Base-by-base conservation (phyloP, 2,329 filamentous ascomycete genomes). In the Alternaria sp. region DNA sequence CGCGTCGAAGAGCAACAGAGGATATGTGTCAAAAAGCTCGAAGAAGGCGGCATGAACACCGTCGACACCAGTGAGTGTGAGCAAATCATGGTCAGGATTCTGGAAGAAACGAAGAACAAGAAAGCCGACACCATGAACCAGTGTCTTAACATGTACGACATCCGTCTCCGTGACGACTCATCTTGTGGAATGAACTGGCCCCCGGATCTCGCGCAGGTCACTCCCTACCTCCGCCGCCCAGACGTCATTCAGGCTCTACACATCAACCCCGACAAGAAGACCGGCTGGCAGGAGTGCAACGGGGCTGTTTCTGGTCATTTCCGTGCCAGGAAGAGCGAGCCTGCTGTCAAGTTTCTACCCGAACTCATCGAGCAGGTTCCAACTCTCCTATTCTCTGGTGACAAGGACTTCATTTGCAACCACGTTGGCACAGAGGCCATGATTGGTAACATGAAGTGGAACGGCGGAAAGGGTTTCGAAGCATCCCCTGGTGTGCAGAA, bases 171-270 rank as follows among this genome's bases (percentile, higher is more conserved):
- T 67, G 96, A 99, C 80, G 83, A 83, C 7, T 91, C 92, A 5
- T 91, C 90, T 66, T 99, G 96, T 79, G 96, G 96, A 70, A 97
- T 97, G 94, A 95, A 93, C 82, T 99, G 96, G 96, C 96, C 96
- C 30, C 91, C 93, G 67, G 96, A 99, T 81, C 85, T 99, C 74
- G 80, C 81, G 50, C 77, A 87, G 53, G 87, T 99, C 21, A 92
- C 89, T 6, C 93, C 93, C 0, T 99, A 98, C 79, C 87, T 99
- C 56, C 91, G 92, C 61, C 90, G 90, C 60, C 75, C 84, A n/a
- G 93, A 97, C 51, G 96, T 99, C 13, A 84, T 88, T 25, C 75
- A 85, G 5, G 96, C 96, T 1, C 85, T 99, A 36, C 92, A 99
- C 77, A 88, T 99, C 79, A 91, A 93, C 74, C 76, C 85, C 0